Evolutionary conservation across 2,329 filamentous ascomycete genomes (phyloP), one percentile per base, ranked within the genome.

Genomic region (Aspergillus felis): DNA sequence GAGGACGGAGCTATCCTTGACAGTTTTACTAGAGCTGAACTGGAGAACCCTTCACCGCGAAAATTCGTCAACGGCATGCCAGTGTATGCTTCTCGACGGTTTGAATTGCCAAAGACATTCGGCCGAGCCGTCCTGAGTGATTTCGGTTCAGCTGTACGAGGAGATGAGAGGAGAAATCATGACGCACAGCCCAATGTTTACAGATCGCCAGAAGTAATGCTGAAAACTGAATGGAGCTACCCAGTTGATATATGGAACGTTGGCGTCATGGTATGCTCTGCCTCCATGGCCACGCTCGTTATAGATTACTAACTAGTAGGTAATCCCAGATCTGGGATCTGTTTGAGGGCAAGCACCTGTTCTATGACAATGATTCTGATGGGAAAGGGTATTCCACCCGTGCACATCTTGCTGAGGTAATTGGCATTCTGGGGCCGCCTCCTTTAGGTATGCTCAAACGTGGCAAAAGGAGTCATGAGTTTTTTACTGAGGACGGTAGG

Each of bases 211-310:
- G 70, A 84, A 62, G 78, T 82, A 9, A 79, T 82, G 28, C 60
- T 83, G 4, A 67, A 74, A 62, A 67, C 69, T 0, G 68, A 74
- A 0, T 83, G 79, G 80, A 69, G 66, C 1, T 80, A 78, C 53
- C 62, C 71, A 10, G 66, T 82, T 27, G 80, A 83, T 64, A 79
- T 83, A 53, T 84, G 80, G 80, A 81, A 79, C 57, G 68, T 75
- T 3, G 80, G 78, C 0, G 74, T 72, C 51, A 76, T 83, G 78
- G 79, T 81, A 67, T 68, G 74, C 49, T 56, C 20, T 54, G 35
- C 55, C 44, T 50, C 35, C 28, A 28, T 57, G 46, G n/a, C 42
- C 51, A 20, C 32, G 14, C 47, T 48, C 22, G 38, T 41, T 32
- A 12, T 41, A 20, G 22, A 3, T 29, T 55, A 55, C 35, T 61